Evolutionary conservation across 2,329 filamentous ascomycete species (phyloP).

Genomic region (Calonectria hawksworthii): DNA sequence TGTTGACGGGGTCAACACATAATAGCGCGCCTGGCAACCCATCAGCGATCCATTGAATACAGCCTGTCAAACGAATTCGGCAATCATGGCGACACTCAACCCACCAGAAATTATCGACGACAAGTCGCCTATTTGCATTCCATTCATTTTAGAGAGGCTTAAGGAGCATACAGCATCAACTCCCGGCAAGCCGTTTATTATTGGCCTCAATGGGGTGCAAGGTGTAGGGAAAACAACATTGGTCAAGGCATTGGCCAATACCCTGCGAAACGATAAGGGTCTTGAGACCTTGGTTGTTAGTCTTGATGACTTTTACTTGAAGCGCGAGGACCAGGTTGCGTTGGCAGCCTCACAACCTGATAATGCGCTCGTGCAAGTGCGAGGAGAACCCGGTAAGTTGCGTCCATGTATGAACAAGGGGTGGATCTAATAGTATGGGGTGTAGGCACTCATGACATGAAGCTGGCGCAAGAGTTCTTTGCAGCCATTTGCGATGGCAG

Average conservation of each 20-base stretch:
- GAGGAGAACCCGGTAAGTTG: constrained; percentile 2
- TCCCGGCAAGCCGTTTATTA: background rate
- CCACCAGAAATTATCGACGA: background rate
- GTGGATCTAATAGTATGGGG: background rate
- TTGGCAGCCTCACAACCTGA: background rate
- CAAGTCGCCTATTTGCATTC: constrained; percentile 1
- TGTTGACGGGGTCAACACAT: background rate
- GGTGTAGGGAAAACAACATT: background rate
- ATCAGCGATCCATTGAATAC: background rate
- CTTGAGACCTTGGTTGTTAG: constrained; percentile 1
- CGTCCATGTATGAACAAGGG: background rate
- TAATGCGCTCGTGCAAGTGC: background rate
- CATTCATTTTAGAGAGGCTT: background rate
- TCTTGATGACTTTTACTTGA: constrained; percentile 7
- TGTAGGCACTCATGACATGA: constrained; percentile 1
- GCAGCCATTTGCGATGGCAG: background rate
- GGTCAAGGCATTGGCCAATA: constrained; percentile 2
- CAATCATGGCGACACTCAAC: background rate
- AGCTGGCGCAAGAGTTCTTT: constrained; percentile 1
- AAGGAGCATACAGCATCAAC: background rate
- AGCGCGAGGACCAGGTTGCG: background rate
- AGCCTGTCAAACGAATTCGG: background rate
- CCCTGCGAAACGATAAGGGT: background rate
- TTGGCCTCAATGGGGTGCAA: background rate
- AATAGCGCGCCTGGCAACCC: background rate